Percentiles rank a stretch among this genome's conserved stretches.
Evolutionary conservation across 2,329 filamentous ascomycete species (phyloP).

Genomic region (Lecanicillium sp.): DNA sequence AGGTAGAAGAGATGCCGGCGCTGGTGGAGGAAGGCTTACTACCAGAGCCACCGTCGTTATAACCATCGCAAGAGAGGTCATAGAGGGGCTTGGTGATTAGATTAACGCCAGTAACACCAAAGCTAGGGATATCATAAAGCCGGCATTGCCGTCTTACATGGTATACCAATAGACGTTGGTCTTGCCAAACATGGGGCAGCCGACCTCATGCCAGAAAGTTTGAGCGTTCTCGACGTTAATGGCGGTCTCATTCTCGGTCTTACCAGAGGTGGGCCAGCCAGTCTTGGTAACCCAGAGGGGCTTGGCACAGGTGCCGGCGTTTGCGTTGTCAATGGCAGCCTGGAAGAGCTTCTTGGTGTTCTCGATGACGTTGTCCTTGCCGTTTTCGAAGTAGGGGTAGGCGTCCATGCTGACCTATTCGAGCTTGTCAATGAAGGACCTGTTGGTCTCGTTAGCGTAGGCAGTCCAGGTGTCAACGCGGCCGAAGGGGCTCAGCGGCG

Average conservation of each 20-base stretch:
- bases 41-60: constrained; percentile 14
- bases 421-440: constrained; percentile 57
- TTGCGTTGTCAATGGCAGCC: constrained; percentile 55
- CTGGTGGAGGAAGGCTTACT: constrained; percentile 13
- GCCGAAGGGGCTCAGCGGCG: constrained; percentile 64
- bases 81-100: constrained; percentile 52
- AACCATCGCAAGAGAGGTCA: constrained; percentile 53
- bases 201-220: constrained; percentile 74
- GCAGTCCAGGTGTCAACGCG: constrained; percentile 89
- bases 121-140: constrained; percentile 56
- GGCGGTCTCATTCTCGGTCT: constrained; percentile 54
- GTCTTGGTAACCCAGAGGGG: constrained; percentile 83
- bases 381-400: constrained; percentile 78
- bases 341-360: constrained; percentile 63
- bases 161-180: constrained; percentile 72
- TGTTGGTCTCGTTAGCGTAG: constrained; percentile 68
- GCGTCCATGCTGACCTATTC: constrained; percentile 83
- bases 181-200: constrained; percentile 62
- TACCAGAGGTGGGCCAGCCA: constrained; percentile 74
- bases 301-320: constrained; percentile 56
- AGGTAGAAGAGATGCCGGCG: no score
- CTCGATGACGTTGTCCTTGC: constrained; percentile 58
- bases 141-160: constrained; percentile 58
- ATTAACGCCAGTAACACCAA: constrained; percentile 58
- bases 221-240: constrained; percentile 63